These are phyloP conservation scores for Tubosaeta sp. DNA, from an alignment of 768 basidiomycete genomes.

Conservation along the genomic window DNA sequence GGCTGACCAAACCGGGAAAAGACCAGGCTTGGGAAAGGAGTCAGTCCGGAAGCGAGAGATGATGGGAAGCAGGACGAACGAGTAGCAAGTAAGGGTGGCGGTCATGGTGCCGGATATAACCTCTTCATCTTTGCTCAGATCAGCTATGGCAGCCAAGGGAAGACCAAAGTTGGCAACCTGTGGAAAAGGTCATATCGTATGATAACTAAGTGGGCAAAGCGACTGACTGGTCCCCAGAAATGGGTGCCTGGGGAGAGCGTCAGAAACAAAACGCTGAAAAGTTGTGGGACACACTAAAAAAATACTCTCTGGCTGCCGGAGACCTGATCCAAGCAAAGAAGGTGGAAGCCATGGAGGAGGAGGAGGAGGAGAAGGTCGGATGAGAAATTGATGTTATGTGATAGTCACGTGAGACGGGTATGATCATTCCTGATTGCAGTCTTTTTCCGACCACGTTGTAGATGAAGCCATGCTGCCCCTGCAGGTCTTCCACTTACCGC, in stretches of 20 bases:
- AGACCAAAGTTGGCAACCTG: slow-evolving; percentile 99
- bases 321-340: slow-evolving; percentile 89
- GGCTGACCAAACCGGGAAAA: slow-evolving; percentile 90
- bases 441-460: neutral
- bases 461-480: slow-evolving; percentile 17
- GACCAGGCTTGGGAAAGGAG: slow-evolving; percentile 46
- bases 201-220: slow-evolving; percentile 1
- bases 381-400: neutral
- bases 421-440: neutral
- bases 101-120: slow-evolving; percentile 98
- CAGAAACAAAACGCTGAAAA: slow-evolving; percentile 6
- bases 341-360: slow-evolving; percentile 64
- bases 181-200: slow-evolving; percentile 7
- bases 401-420: slow-evolving; percentile 12
- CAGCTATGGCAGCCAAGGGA: slow-evolving; percentile 87
- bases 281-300: slow-evolving; percentile 68
- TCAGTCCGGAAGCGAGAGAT: slow-evolving; percentile 8
- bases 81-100: slow-evolving; percentile 82
- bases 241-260: slow-evolving; percentile 68
- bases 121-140: slow-evolving; percentile 92
- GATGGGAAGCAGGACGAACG: slow-evolving; percentile 54
- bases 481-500: slow-evolving; percentile 3
- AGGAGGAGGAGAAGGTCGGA: neutral
- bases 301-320: slow-evolving; percentile 89
- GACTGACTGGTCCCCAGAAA: slow-evolving; percentile 94